Percentiles rank a stretch among this genome's conserved stretches.
Evolutionary conservation across 176 grass and related monocot species (phyloP).

Genomic region (Oryza glaberrima): DNA sequence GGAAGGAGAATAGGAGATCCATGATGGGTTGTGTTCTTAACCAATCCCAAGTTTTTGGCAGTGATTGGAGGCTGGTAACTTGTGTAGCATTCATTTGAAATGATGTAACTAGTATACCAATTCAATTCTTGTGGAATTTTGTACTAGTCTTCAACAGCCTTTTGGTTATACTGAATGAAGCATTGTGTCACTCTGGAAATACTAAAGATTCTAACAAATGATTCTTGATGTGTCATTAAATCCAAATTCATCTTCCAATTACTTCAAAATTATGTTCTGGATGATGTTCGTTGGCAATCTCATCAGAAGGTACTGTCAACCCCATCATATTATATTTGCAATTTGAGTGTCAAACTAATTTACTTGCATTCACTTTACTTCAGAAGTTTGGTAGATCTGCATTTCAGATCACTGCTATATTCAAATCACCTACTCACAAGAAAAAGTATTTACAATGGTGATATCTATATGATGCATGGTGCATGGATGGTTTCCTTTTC

Average conservation of each 20-base stretch:
- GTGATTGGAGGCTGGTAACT: slow-evolving; percentile 13
- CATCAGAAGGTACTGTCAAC: neutral
- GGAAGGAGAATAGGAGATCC: neutral
- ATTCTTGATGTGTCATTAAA: slow-evolving; percentile 10
- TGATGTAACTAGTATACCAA: slow-evolving; percentile 55
- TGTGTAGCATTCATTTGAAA: slow-evolving; percentile 56
- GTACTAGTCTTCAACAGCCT: neutral
- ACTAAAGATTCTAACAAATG: slow-evolving; percentile 17
- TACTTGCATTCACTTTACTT: slow-evolving; percentile 12
- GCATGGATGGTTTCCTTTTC: slow-evolving; percentile 7
- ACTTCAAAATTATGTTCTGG: slow-evolving; percentile 1
- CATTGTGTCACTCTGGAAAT: slow-evolving; percentile 25
- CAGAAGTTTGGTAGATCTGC: neutral
- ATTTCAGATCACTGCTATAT: slow-evolving; percentile 12
- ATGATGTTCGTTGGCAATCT: neutral
- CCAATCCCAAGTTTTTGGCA: slow-evolving; percentile 10
- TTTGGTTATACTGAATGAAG: slow-evolving; percentile 40
- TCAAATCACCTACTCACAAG: neutral
- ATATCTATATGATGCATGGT: slow-evolving; percentile 6
- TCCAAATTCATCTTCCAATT: slow-evolving; percentile 11
- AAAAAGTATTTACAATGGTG: slow-evolving; percentile 5
- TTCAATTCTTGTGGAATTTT: slow-evolving; percentile 44
- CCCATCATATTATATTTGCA: neutral
- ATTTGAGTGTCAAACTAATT: slow-evolving; percentile 15
- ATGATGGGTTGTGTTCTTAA: slow-evolving; percentile 24